These are phyloP conservation scores for Botrytis deweyae DNA, from an alignment of 2,329 filamentous ascomycete species.

Conservation along the genomic window DNA sequence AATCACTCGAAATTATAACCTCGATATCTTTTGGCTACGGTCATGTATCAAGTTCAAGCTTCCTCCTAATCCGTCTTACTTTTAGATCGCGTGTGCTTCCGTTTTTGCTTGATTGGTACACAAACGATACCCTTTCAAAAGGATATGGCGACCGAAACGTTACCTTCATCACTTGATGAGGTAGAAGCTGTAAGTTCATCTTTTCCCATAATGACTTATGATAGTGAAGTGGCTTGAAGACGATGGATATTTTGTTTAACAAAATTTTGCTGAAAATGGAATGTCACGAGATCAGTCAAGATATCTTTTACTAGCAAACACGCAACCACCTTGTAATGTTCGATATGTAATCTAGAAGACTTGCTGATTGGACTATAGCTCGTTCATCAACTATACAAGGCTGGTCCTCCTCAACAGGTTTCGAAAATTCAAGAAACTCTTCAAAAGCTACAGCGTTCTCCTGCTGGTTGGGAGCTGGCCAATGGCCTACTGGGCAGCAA, in stretches of 20 bases:
- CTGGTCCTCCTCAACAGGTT: conserved; percentile 44
- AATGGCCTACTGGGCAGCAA: conserved; percentile 68
- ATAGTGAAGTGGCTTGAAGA: background rate
- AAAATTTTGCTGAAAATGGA: background rate
- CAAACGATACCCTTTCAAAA: background rate
- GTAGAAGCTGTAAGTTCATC: conserved; percentile 35
- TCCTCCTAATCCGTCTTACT: conserved; percentile 8
- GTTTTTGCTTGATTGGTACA: conserved; percentile 1
- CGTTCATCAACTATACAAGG: conserved; percentile 52
- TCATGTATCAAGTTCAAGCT: conserved; percentile 5
- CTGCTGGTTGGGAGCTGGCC: conserved; percentile 82
- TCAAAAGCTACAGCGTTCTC: conserved; percentile 74
- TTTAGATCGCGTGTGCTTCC: background rate
- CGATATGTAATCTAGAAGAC: background rate
- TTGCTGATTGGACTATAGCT: conserved; percentile 37
- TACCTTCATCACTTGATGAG: conserved; percentile 38
- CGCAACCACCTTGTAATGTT: background rate
- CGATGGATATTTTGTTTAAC: background rate
- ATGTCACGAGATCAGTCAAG: conserved; percentile 3
- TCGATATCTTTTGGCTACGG: background rate
- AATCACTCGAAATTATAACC: background rate
- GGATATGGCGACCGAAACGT: conserved; percentile 24
- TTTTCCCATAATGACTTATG: background rate
- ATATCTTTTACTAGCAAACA: background rate
- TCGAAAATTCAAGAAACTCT: conserved; percentile 68